phyloP scores from a whole-genome alignment of 805 yeast species.

The Candida sithepensis region DNA sequence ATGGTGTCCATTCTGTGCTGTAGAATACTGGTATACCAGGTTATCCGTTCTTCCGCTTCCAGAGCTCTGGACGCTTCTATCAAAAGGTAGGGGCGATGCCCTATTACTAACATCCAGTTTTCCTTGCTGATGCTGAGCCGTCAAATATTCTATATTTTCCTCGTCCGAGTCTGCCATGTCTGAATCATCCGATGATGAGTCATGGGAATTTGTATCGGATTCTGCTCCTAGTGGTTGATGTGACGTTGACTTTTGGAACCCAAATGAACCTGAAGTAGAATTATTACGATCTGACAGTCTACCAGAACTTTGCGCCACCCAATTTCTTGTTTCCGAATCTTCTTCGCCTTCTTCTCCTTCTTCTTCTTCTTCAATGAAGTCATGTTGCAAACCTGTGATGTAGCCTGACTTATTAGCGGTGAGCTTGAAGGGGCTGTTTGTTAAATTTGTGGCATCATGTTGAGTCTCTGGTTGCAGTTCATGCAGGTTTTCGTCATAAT shows the following conservation, averaged over 20 bases:
- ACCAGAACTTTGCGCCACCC: not conserved
- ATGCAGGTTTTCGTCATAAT: constrained; percentile 15
- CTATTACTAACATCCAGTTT: constrained; percentile 10
- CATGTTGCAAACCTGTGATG: constrained; percentile 18
- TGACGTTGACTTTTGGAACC: constrained; percentile 7
- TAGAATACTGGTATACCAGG: not conserved
- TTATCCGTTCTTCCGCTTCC: not conserved
- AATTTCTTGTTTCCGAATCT: not conserved
- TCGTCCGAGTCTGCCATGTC: constrained; percentile 30
- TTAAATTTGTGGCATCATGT: not conserved
- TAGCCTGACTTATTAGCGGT: constrained; percentile 18
- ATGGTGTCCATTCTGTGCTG: not conserved
- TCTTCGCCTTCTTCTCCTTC: constrained; percentile 11
- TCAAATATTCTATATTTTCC: constrained; percentile 29
- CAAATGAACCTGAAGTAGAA: constrained; percentile 1
- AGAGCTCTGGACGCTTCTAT: constrained; percentile 4
- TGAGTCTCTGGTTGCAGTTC: not conserved
- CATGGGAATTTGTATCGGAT: constrained; percentile 6
- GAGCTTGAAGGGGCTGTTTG: constrained; percentile 1
- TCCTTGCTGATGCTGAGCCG: constrained; percentile 22
- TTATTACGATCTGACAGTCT: not conserved
- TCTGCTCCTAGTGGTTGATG: constrained; percentile 4
- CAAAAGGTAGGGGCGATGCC: constrained; percentile 7
- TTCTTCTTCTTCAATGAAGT: constrained; percentile 23
- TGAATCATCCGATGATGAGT: constrained; percentile 19